Percentiles rank a stretch among this genome's conserved stretches.
Evolutionary conservation across 2,329 filamentous ascomycete species (phyloP).

Genomic region (Epichloe amarillans): DNA sequence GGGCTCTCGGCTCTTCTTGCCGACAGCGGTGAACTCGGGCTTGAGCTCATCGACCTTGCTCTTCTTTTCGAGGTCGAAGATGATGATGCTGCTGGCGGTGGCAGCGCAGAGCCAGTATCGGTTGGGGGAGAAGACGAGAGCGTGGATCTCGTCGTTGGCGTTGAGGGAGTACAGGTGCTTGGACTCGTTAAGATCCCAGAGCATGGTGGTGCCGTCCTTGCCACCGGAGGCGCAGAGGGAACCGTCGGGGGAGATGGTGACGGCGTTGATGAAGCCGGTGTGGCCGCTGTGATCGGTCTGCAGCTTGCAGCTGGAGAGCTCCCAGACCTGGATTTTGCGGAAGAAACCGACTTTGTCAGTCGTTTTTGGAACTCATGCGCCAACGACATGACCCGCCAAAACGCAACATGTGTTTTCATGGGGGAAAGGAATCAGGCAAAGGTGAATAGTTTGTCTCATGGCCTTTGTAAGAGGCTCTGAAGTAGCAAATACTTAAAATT

Average conservation of each 20-base stretch:
- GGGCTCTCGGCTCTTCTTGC: slow-evolving; percentile 98
- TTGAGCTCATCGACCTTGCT: slow-evolving; percentile 99
- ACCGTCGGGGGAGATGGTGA: slow-evolving; percentile 97
- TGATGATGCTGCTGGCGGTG: slow-evolving; percentile 96
- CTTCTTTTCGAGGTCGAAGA: slow-evolving; percentile 99
- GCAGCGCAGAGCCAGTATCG: slow-evolving; percentile 99
- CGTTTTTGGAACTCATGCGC: neutral
- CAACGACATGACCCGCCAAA: neutral
- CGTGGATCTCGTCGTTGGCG: slow-evolving; percentile 99
- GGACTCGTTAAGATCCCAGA: slow-evolving; percentile 99
- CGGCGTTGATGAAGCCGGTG: slow-evolving; percentile 99
- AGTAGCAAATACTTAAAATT: slow-evolving; percentile 99
- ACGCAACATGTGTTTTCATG: neutral
- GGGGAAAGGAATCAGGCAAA: slow-evolving; percentile 53
- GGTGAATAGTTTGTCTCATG: slow-evolving; percentile 96
- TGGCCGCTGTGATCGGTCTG: slow-evolving; percentile 99
- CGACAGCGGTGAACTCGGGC: slow-evolving; percentile 92
- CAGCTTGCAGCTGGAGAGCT: slow-evolving; percentile 97
- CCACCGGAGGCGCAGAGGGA: slow-evolving; percentile 98
- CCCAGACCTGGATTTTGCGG: slow-evolving; percentile 77
- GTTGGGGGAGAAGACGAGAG: slow-evolving; percentile 99
- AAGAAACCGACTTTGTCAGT: slow-evolving; percentile 5
- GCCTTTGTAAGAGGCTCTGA: slow-evolving; percentile 75
- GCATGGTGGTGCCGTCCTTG: slow-evolving; percentile 99
- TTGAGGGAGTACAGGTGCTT: slow-evolving; percentile 99